A percentile compares a stretch with the other conserved stretches of the same genome.
These are phyloP conservation scores for Bathelium albidoporum DNA, from an alignment of 495 filamentous ascomycete species.

Conservation along the genomic window DNA sequence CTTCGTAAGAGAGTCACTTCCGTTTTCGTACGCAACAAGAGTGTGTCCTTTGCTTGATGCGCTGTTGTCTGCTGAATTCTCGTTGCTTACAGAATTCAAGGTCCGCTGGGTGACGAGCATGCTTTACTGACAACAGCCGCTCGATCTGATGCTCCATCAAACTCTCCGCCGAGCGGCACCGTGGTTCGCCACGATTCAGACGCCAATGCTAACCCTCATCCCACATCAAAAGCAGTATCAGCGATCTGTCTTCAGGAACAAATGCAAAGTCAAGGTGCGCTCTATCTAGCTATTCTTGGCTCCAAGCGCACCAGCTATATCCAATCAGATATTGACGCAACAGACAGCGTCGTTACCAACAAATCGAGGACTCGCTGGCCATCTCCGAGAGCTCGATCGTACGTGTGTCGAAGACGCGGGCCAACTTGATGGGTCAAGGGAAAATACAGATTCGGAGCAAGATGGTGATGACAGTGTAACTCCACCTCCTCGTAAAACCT, in stretches of 20 bases:
- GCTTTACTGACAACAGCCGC: neutral
- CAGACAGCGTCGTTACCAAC: neutral
- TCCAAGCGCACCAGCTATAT: neutral
- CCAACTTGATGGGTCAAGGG: neutral
- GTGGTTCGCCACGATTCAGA: too few relatives aligned
- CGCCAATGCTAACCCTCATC: neutral
- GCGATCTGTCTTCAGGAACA: neutral
- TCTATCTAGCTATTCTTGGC: neutral
- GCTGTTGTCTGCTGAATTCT: neutral
- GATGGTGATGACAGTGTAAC: neutral
- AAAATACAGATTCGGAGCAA: neutral
- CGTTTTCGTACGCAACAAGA: neutral
- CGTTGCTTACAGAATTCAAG: neutral
- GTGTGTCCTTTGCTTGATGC: neutral
- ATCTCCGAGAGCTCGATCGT: neutral
- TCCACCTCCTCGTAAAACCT: neutral
- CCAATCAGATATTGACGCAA: too few relatives aligned
- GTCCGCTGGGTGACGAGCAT: neutral
- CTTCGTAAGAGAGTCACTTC: conserved; percentile 2
- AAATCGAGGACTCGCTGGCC: neutral
- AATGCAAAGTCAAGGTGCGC: neutral
- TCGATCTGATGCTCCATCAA: neutral
- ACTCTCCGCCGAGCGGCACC: neutral
- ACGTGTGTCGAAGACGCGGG: neutral
- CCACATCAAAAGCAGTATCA: neutral